phyloP scores from a whole-genome alignment of 2,329 filamentous ascomycete species.

The Colletotrichum tabaci region DNA sequence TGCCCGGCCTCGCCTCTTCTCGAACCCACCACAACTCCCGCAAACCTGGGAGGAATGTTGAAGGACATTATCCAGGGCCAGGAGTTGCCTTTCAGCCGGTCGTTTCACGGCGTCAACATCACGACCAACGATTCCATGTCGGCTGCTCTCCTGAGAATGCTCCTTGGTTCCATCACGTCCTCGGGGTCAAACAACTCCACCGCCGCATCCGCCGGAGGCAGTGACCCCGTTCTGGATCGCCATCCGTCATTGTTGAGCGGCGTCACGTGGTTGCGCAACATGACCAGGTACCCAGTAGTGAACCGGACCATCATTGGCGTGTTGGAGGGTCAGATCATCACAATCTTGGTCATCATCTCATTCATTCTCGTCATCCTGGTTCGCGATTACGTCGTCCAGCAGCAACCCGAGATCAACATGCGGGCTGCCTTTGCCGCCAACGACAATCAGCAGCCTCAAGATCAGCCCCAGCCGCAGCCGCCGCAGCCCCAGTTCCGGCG shows the following conservation, averaged over 20 bases:
- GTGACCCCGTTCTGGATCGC: constrained; percentile 41
- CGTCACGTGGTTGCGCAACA: constrained; percentile 68
- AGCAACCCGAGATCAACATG: constrained; percentile 93
- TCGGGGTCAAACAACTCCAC: constrained; percentile 43
- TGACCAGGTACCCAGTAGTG: constrained; percentile 78
- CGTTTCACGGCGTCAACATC: constrained; percentile 51
- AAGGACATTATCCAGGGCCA: constrained; percentile 50
- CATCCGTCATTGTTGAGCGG: constrained; percentile 69
- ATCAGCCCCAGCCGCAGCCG: constrained; percentile 16
- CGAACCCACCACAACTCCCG: constrained; percentile 47
- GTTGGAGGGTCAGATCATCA: constrained; percentile 94
- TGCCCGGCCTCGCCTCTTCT: constrained; percentile 56
- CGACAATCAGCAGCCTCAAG: constrained; percentile 30
- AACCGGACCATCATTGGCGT: constrained; percentile 88
- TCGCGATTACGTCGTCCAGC: constrained; percentile 97
- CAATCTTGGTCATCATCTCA: constrained; percentile 88
- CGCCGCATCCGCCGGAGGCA: constrained; percentile 21
- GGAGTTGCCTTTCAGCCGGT: constrained; percentile 48
- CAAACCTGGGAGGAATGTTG: constrained; percentile 52
- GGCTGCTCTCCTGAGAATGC: constrained; percentile 49
- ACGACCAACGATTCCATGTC: constrained; percentile 52
- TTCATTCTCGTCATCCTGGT: constrained; percentile 99
- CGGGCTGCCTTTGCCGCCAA: constrained; percentile 68
- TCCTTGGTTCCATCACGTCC: constrained; percentile 47
- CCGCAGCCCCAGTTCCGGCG: constrained; percentile 4